Base-by-base conservation (phyloP, 345 rosid genomes). In the Camelina sativa region DNA sequence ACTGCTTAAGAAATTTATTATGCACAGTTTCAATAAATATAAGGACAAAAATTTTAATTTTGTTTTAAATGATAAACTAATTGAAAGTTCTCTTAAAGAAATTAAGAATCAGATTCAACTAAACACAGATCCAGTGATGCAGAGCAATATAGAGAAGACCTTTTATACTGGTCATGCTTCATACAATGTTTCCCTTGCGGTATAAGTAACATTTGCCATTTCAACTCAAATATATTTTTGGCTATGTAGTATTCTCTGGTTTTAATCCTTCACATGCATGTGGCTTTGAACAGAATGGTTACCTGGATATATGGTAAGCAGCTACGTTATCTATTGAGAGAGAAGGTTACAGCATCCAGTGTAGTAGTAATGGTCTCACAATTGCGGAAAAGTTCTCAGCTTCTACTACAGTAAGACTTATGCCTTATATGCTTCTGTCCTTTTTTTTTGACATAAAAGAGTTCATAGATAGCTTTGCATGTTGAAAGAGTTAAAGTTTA, bases 301-400 rank as follows among this genome's bases (percentile, higher is more conserved):
- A 76, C 81, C 75, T 84, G 66, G 85, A 78, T 80, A 85, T 90
- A 78, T 92, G 98, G 96, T 97, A 95, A 85, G 90, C 87, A 1
- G 99, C 87, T 76, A 87, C 86, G 3, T 79, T 95, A 83, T 80
- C 89, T 70, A 69, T 95, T 40, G 92, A 95, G 82, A 88, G 86
- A 81, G 97, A 89, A 37, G 90, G 92, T 65, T 95, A 80, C 81
- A 92, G 74, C 58, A 86, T 95, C 77, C 92, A 88, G 81, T 74
- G 85, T 65, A 76, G 85, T 65, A 76, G 56, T 65, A 81, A 81
- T 40, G 92, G 86, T 50, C 57, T 54, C 73, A 83, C 82, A 48
- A 74, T 83, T 68, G 79, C 83, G 53, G 96, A 95, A 76, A 95
- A 95, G 84, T 90, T 92, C 75, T 83, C 91, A 30, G 79, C 85